phyloP scores from a whole-genome alignment of 441 rosid genomes.

The Rhodomyrtus psidioides region DNA sequence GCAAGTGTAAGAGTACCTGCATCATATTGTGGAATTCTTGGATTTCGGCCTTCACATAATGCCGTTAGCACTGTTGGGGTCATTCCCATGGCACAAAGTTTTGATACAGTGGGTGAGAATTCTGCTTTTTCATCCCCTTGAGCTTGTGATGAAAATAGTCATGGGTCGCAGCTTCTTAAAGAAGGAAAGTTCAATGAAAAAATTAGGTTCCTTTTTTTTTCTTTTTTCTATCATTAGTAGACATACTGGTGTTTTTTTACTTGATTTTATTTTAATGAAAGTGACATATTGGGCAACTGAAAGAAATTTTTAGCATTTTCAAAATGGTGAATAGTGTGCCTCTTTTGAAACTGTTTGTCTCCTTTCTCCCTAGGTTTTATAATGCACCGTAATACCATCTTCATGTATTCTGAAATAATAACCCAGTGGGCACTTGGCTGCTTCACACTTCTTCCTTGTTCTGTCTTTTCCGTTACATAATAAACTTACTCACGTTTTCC shows the following conservation, averaged over 20 bases:
- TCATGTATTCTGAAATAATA: neutral
- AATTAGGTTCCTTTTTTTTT: neutral
- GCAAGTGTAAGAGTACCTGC: constrained; percentile 93
- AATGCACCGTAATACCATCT: neutral
- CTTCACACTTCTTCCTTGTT: neutral
- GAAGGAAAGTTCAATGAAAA: neutral
- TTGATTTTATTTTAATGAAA: too few species aligned
- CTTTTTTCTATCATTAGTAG: neutral
- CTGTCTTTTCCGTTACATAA: neutral
- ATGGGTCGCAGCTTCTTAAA: neutral
- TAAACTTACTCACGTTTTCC: too few species aligned
- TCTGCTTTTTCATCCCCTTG: neutral
- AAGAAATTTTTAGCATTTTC: too few species aligned
- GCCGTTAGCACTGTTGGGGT: constrained; percentile 54
- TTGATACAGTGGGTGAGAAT: constrained; percentile 85
- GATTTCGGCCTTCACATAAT: constrained; percentile 74
- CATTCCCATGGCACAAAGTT: constrained; percentile 84
- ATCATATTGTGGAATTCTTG: constrained; percentile 76
- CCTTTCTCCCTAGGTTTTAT: neutral
- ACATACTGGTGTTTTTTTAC: too few species aligned
- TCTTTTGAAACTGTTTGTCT: neutral
- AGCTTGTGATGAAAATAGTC: neutral
- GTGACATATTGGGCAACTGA: too few species aligned
- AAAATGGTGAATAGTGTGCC: neutral
- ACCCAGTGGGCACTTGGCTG: neutral